phyloP scores from a whole-genome alignment of 805 yeast genomes.

The Ogataea nitratoaversa region DNA sequence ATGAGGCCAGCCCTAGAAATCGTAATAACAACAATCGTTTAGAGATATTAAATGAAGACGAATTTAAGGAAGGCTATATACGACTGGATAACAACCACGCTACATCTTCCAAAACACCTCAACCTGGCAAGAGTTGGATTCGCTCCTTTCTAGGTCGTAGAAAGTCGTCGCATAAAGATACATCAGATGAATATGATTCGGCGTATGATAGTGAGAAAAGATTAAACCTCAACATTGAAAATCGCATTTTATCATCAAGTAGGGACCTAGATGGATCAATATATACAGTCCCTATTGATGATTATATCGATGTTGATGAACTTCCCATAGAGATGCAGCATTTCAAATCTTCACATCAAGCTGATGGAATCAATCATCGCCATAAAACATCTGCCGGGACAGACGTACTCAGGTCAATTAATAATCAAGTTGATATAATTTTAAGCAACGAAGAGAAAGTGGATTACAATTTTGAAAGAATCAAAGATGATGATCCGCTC shows the following conservation, averaged over 20 bases:
- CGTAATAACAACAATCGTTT: slow-evolving; percentile 8
- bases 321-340: slow-evolving; percentile 28
- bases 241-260: background rate
- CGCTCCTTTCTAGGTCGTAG: slow-evolving; percentile 1
- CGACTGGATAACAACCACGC: slow-evolving; percentile 3
- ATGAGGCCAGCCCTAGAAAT: slow-evolving; percentile 1
- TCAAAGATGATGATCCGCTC: slow-evolving; percentile 12
- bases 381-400: background rate
- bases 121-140: slow-evolving; percentile 3
- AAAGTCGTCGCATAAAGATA: background rate
- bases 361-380: slow-evolving; percentile 1
- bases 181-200: background rate
- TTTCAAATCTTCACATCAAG: background rate
- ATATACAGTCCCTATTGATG: slow-evolving; percentile 27
- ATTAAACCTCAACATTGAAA: background rate
- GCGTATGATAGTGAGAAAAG: background rate
- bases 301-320: slow-evolving; percentile 24
- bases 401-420: background rate
- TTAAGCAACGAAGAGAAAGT: slow-evolving; percentile 28
- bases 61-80: slow-evolving; percentile 17
- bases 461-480: slow-evolving; percentile 25
- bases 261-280: slow-evolving; percentile 3
- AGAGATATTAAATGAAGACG: slow-evolving; percentile 19
- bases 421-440: slow-evolving; percentile 23
- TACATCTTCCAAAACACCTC: background rate